phyloP scores from a whole-genome alignment of 2,329 filamentous ascomycete genomes.

The Fusarium nelsonii region DNA sequence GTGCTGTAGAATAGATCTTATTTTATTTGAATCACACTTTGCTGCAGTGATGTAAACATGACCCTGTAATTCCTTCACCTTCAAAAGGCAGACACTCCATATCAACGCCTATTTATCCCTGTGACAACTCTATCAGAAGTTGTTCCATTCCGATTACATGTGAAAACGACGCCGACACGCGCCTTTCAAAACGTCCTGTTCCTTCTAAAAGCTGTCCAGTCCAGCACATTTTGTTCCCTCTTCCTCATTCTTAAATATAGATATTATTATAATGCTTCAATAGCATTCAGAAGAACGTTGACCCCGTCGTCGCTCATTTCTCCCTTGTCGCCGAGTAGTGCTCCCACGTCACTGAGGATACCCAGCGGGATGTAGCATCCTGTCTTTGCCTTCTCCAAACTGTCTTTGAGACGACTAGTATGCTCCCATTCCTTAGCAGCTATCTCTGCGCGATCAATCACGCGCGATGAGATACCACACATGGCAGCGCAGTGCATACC shows the following conservation, averaged over 20 bases:
- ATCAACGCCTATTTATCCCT: slow-evolving; percentile 36
- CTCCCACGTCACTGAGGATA: slow-evolving; percentile 87
- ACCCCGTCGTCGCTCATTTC: slow-evolving; percentile 65
- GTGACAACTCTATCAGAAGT: slow-evolving; percentile 34
- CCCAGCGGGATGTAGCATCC: slow-evolving; percentile 88
- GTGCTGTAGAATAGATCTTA: neutral
- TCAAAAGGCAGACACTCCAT: slow-evolving; percentile 14
- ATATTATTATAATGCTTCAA: slow-evolving; percentile 64
- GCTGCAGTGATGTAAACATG: neutral
- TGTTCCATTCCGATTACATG: slow-evolving; percentile 20
- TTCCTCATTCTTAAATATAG: neutral
- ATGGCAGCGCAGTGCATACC: slow-evolving; percentile 99
- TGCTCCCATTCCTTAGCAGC: slow-evolving; percentile 96
- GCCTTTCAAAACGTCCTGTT: slow-evolving; percentile 20
- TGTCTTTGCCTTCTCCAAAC: slow-evolving; percentile 81
- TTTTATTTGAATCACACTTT: neutral
- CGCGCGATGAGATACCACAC: slow-evolving; percentile 88
- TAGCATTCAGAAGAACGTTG: slow-evolving; percentile 70
- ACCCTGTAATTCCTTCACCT: neutral
- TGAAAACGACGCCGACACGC: slow-evolving; percentile 36
- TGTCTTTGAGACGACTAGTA: slow-evolving; percentile 89
- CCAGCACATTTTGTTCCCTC: slow-evolving; percentile 4
- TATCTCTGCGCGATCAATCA: slow-evolving; percentile 88
- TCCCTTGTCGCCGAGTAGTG: slow-evolving; percentile 73
- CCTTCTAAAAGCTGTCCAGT: slow-evolving; percentile 2